Conservation (phyloP, 2,329 filamentous ascomycete genomes). For the Pseudovirgaria hyperparasitica region DNA sequence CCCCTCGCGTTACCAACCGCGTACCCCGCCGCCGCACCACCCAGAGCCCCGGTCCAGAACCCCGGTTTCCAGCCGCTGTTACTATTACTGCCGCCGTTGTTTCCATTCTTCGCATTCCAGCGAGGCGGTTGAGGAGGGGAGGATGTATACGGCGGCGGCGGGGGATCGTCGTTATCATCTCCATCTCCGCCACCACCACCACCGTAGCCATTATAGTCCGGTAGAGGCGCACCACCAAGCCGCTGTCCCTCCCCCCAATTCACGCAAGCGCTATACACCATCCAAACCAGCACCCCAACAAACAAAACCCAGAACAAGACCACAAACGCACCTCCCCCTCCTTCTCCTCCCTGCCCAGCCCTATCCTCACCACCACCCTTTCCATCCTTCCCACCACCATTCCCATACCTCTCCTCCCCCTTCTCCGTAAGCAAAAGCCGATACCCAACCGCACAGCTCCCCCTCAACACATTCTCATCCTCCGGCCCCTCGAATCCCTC, state of each 20-base stretch:
- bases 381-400: constrained; percentile 34
- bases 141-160: constrained; percentile 33
- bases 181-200: constrained; percentile 12
- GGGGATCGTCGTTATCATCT: constrained; percentile 36
- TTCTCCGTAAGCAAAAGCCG: constrained; percentile 61
- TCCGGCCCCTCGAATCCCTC: constrained; percentile 70
- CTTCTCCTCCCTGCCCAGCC: constrained; percentile 25
- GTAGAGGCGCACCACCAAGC: constrained; percentile 7
- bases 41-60: constrained; percentile 59
- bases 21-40: constrained; percentile 58
- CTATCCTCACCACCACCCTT: constrained; percentile 21
- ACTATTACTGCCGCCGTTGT: constrained; percentile 10
- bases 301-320: constrained; percentile 52
- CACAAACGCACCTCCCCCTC: constrained; percentile 15
- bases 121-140: constrained; percentile 18
- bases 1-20: constrained; percentile 37
- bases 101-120: too few relatives aligned
- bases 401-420: constrained; percentile 60
- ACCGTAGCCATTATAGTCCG: constrained; percentile 11
- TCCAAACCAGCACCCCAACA: constrained; percentile 45
- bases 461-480: constrained; percentile 78
- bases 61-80: constrained; percentile 52
- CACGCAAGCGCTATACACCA: constrained; percentile 43
- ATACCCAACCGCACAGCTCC: constrained; percentile 90
- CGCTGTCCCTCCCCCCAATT: constrained; percentile 5